Conservation (phyloP, 306 rosid species). For the Glycine latifolia region DNA sequence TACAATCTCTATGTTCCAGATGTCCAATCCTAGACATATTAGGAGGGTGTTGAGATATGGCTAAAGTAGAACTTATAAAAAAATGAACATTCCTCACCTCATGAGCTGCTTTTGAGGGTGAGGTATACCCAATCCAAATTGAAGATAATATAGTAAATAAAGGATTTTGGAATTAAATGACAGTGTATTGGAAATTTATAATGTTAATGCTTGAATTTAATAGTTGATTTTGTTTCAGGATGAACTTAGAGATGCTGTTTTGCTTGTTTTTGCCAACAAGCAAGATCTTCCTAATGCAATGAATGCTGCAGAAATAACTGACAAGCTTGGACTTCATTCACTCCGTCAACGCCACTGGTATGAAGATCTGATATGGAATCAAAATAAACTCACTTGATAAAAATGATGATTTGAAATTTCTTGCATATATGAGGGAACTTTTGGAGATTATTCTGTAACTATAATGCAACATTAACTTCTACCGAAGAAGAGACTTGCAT, state of each 20-base stretch:
- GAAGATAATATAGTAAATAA: neutral
- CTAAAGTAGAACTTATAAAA: neutral
- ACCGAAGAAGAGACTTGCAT: neutral
- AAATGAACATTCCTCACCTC: neutral
- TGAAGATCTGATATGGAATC: constrained; percentile 21
- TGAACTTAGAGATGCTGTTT: constrained; percentile 93
- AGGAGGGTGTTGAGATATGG: neutral
- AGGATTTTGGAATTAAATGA: constrained; percentile 11
- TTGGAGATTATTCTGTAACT: neutral
- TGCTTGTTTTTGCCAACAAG: constrained; percentile 97
- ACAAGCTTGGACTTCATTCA: constrained; percentile 97
- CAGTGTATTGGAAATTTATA: constrained; percentile 1
- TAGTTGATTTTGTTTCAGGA: constrained; percentile 65
- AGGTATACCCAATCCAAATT: neutral
- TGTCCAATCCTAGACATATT: neutral
- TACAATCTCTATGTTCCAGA: neutral
- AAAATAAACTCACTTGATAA: constrained; percentile 24
- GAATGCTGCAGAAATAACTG: constrained; percentile 99
- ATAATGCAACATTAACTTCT: neutral
- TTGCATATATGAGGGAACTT: constrained; percentile 24
- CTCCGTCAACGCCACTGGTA: constrained; percentile 99
- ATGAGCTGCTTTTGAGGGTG: neutral
- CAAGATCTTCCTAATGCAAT: constrained; percentile 99
- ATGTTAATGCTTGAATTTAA: constrained; percentile 13
- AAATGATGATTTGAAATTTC: constrained; percentile 21